Conservation (phyloP, 495 filamentous ascomycete species). For the Sphaerosporella brunnea region DNA sequence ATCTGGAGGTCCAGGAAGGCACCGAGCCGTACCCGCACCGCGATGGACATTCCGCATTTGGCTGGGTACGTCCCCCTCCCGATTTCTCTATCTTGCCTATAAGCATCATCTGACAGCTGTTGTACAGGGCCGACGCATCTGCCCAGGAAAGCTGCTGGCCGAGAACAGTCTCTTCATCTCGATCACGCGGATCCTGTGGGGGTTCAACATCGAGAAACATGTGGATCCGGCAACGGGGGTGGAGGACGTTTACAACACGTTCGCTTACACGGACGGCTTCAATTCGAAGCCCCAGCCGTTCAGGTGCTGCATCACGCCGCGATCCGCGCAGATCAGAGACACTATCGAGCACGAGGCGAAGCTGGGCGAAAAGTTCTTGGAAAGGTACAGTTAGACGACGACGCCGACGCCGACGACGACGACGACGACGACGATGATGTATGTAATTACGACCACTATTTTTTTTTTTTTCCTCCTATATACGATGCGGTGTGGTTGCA, state of each 20-base stretch:
- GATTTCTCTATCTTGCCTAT: constrained; percentile 1
- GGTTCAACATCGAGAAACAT: constrained; percentile 31
- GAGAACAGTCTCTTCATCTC: constrained; percentile 41
- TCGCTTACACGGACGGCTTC: constrained; percentile 37
- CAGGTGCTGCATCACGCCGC: constrained; percentile 32
- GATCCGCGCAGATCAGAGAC: constrained; percentile 16
- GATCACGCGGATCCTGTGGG: constrained; percentile 39
- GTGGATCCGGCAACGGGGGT: constrained; percentile 12
- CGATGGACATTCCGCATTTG: constrained; percentile 33
- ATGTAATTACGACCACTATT: too few relatives aligned
- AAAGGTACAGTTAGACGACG: constrained; percentile 21
- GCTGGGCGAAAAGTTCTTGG: constrained; percentile 22
- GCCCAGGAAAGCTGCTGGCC: constrained; percentile 40
- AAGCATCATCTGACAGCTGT: constrained; percentile 9
- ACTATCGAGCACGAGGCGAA: constrained; percentile 16
- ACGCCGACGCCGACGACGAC: too few relatives aligned
- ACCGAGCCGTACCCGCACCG: constrained; percentile 29
- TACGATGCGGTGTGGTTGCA: too few relatives aligned
- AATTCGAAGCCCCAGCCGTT: constrained; percentile 41
- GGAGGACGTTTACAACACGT: constrained; percentile 34
- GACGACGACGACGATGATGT: too few relatives aligned
- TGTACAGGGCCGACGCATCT: constrained; percentile 37
- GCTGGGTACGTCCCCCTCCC: constrained; percentile 29
- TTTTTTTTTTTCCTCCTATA: too few relatives aligned
- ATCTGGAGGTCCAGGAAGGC: constrained; percentile 29